Base-by-base conservation (phyloP, 805 yeast species). In the Nakazawaea anatomiae region DNA sequence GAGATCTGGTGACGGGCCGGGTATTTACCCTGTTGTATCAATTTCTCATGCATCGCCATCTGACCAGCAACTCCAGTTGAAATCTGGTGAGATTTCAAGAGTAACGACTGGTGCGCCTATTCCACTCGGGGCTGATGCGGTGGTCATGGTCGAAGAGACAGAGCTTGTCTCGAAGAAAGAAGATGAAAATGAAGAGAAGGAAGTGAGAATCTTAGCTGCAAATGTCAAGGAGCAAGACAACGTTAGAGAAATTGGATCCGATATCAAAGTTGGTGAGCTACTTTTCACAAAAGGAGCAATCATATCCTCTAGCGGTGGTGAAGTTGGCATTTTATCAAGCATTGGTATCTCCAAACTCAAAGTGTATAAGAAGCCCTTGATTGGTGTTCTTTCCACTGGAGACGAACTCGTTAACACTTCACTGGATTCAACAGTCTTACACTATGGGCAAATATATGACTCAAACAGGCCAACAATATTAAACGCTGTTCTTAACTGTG, bases 81-180 rank as follows among this genome's bases (percentile, higher is more conserved):
- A 40, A 1, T 45, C 65, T 1, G 75, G 76, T 1, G 54, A 66
- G 4, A 70, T 77, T 39, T 70, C 75, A 1, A 61, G 83, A 40
- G 67, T 78, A 29, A 78, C 83, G 1, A 78, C 83, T 0, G 83
- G 83, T 6, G 83, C 83, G 0, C 82, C 82, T 4, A 65, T 78
- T 1, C 83, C 83, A 0, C 61, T 62, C n/a, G 82, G 81, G 3
- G 73, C 81, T 0, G 72, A 73, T 36, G 79, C 82, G 1, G 79
- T 78, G 12, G 72, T 78, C 6, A 76, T 77, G 61, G 82, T 78
- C 2, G 83, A 78, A 57, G 80, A 76, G 54, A 78, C 83, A 0
- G 58, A 57, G 14, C 55, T 77, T 11, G 64, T 63, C 1, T 58
- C 63, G 8, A 57, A 61, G 6, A 66, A 67, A 2, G 65, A 58